These are phyloP conservation scores for Sporothrix globosa DNA, from an alignment of 2,329 filamentous ascomycete species.

Conservation along the genomic window DNA sequence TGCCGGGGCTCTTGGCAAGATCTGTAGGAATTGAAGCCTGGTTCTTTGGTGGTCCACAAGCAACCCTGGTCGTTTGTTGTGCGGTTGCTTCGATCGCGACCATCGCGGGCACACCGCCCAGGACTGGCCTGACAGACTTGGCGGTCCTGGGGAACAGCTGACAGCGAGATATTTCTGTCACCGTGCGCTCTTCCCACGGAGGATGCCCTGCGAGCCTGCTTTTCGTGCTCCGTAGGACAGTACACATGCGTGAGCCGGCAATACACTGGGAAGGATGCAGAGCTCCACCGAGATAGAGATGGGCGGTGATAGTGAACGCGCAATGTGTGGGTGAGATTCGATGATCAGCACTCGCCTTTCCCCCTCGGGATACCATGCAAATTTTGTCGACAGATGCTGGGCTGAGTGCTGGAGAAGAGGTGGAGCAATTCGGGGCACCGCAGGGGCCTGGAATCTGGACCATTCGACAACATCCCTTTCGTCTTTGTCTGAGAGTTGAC, in stretches of 20 bases:
- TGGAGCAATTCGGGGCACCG: not conserved
- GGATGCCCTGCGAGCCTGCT: not conserved
- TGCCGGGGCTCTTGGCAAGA: not conserved
- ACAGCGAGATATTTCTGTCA: not conserved
- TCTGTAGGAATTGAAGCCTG: not conserved
- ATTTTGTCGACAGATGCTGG: not conserved
- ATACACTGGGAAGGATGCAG: conserved; percentile 8
- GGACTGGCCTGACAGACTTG: not conserved
- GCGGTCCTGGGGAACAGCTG: not conserved
- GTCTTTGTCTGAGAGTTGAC: not conserved
- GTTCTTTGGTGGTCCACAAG: not conserved
- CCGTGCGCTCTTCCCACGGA: conserved; percentile 11
- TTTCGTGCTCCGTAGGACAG: not conserved
- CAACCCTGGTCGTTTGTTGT: not conserved
- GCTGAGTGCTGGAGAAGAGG: conserved; percentile 14
- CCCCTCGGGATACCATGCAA: no score
- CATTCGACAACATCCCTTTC: not conserved
- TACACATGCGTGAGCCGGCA: not conserved
- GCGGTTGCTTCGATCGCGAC: not conserved
- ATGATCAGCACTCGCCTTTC: conserved; percentile 5
- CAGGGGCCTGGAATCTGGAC: not conserved
- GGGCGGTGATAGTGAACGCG: not conserved
- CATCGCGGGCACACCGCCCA: not conserved
- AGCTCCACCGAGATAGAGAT: conserved; percentile 12
- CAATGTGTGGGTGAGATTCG: conserved; percentile 8